Evolutionary conservation across 1,139 yeast genomes (phyloP).

Genomic region (Pichia sorboxylosa): DNA sequence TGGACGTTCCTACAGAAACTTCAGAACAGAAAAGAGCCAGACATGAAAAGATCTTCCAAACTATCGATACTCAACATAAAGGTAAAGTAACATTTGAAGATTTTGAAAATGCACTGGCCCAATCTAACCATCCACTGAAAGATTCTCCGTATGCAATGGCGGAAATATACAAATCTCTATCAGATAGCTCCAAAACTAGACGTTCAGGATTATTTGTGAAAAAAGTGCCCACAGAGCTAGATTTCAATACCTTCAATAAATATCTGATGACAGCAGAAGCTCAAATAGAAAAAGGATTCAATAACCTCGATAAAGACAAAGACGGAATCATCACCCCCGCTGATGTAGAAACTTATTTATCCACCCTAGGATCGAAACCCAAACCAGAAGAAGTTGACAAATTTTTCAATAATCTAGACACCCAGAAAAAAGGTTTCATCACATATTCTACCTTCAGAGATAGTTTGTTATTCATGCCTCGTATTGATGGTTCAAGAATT

Average conservation of each 20-base stretch:
- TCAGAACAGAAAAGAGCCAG: conserved; percentile 18
- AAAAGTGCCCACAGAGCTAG: conserved; percentile 11
- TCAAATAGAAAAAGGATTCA: conserved; percentile 62
- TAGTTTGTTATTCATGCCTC: conserved; percentile 71
- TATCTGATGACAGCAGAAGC: conserved; percentile 22
- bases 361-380: conserved; percentile 41
- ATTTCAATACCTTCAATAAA: conserved; percentile 24
- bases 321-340: conserved; percentile 61
- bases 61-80: conserved; percentile 39
- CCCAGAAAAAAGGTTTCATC: conserved; percentile 54
- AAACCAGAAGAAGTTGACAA: conserved; percentile 43
- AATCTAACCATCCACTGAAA: conserved; percentile 54
- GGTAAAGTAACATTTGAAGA: conserved; percentile 50
- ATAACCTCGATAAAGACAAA: conserved; percentile 56
- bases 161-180: conserved; percentile 23
- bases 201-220: neutral
- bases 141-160: conserved; percentile 48
- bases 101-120: conserved; percentile 41
- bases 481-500: conserved; percentile 39
- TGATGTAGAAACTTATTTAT: conserved; percentile 58
- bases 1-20: conserved; percentile 10
- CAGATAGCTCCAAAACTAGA: conserved; percentile 7
- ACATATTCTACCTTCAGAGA: conserved; percentile 82
- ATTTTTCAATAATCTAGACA: conserved; percentile 52
- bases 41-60: conserved; percentile 27